These are phyloP conservation scores for Globisporangium cederbergense DNA, from an alignment of 352 stramenopile species.

Conservation along the genomic window DNA sequence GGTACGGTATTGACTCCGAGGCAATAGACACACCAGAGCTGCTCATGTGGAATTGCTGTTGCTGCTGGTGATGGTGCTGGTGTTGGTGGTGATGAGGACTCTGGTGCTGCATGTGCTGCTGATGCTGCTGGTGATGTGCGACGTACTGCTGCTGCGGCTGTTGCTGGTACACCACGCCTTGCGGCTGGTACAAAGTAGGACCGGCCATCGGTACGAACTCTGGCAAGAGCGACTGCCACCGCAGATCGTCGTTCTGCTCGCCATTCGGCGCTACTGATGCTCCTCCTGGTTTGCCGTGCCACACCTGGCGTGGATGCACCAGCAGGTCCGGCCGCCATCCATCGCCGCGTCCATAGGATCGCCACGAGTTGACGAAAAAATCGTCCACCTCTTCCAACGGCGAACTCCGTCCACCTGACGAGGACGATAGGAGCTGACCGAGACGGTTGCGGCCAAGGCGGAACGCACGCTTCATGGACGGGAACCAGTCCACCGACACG, in stretches of 20 bases:
- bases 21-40: background rate
- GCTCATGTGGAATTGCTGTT: background rate
- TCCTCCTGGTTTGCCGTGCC: conserved; percentile 33
- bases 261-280: background rate
- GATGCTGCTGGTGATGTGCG: conserved; percentile 3
- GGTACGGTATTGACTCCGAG: conserved; percentile 3
- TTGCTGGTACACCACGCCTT: conserved; percentile 8
- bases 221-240: conserved; percentile 18
- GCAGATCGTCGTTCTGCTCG: conserved; percentile 6
- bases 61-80: background rate
- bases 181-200: conserved; percentile 9
- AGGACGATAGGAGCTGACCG: conserved; percentile 29
- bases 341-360: conserved; percentile 62
- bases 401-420: background rate
- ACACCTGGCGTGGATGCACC: conserved; percentile 73
- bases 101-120: conserved; percentile 4
- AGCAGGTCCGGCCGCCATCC: conserved; percentile 78
- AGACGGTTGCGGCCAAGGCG: conserved; percentile 55
- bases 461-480: conserved; percentile 70
- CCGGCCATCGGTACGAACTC: conserved; percentile 14
- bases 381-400: conserved; percentile 26
- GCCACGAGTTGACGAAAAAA: conserved; percentile 64
- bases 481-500: conserved; percentile 68
- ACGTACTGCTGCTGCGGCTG: background rate
- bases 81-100: conserved; percentile 3